These are phyloP conservation scores for Rusavskia elegans DNA, from an alignment of 495 filamentous ascomycete species.

Conservation along the genomic window DNA sequence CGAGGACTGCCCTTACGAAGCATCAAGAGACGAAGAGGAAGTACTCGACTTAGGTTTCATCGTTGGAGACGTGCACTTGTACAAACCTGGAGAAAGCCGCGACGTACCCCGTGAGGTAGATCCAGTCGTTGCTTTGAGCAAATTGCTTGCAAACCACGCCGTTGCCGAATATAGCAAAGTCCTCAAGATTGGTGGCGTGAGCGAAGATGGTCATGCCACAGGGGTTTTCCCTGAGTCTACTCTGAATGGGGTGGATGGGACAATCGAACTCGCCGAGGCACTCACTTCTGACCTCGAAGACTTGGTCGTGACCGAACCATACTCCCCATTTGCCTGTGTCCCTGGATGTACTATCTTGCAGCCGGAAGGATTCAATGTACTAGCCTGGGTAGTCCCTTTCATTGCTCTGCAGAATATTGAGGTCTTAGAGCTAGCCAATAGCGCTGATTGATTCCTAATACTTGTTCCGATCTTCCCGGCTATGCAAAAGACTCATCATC, in stretches of 20 bases:
- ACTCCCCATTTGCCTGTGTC: too few relatives aligned
- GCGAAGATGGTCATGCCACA: not conserved
- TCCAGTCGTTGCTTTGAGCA: not conserved
- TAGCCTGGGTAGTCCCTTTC: not conserved
- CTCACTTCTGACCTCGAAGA: too few relatives aligned
- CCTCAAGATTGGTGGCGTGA: not conserved
- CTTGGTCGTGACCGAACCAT: too few relatives aligned
- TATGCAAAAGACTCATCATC: not conserved
- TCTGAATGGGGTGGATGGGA: too few relatives aligned
- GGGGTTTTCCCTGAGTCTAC: too few relatives aligned
- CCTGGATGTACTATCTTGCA: too few relatives aligned
- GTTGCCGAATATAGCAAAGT: not conserved
- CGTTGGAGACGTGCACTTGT: not conserved
- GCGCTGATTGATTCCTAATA: too few relatives aligned
- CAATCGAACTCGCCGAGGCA: too few relatives aligned
- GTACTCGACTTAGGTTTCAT: not conserved
- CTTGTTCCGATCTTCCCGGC: not conserved
- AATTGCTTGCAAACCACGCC: not conserved
- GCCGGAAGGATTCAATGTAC: not conserved
- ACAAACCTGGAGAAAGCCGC: not conserved
- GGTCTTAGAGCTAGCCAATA: not conserved
- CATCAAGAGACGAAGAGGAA: not conserved
- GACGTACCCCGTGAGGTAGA: not conserved
- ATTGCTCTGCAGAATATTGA: not conserved
- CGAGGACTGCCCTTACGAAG: not conserved